phyloP scores from a whole-genome alignment of 495 filamentous ascomycete species.

The Pseudevernia furfuracea region DNA sequence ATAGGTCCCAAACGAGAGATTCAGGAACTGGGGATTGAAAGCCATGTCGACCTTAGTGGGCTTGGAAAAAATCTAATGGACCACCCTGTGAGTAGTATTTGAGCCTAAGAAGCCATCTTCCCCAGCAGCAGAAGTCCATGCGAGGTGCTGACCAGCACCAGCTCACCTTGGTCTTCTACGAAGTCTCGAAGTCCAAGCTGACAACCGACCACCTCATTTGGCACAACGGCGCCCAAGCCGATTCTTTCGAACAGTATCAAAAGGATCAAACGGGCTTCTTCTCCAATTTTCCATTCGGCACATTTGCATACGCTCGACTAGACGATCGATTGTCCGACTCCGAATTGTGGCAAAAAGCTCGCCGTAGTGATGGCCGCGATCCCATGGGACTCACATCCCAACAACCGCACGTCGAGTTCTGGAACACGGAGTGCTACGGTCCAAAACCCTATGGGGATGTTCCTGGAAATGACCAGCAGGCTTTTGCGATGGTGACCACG shows the following conservation, averaged over 20 bases:
- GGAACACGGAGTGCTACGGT: slow-evolving; percentile 1
- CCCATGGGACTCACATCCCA: neutral
- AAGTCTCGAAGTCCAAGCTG: slow-evolving; percentile 27
- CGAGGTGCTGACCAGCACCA: slow-evolving; percentile 5
- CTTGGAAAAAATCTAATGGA: neutral
- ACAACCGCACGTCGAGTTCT: neutral
- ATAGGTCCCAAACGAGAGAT: neutral
- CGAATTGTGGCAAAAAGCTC: neutral
- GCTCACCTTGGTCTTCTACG: slow-evolving; percentile 34
- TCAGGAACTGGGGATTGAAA: neutral
- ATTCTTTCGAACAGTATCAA: slow-evolving; percentile 9
- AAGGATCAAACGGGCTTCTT: slow-evolving; percentile 2
- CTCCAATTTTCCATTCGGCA: neutral
- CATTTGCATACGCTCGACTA: neutral
- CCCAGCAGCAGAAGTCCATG: neutral
- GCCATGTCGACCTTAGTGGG: neutral
- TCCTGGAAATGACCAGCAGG: neutral
- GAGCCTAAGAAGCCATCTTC: neutral
- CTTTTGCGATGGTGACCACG: neutral
- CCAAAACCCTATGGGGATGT: neutral
- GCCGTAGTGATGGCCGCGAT: neutral
- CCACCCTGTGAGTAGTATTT: neutral
- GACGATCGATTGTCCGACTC: neutral
- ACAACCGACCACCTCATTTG: slow-evolving; percentile 29
- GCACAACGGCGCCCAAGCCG: slow-evolving; percentile 28